These are phyloP conservation scores for Tephrocybe rancida DNA, from an alignment of 768 basidiomycete genomes.

Conservation along the genomic window DNA sequence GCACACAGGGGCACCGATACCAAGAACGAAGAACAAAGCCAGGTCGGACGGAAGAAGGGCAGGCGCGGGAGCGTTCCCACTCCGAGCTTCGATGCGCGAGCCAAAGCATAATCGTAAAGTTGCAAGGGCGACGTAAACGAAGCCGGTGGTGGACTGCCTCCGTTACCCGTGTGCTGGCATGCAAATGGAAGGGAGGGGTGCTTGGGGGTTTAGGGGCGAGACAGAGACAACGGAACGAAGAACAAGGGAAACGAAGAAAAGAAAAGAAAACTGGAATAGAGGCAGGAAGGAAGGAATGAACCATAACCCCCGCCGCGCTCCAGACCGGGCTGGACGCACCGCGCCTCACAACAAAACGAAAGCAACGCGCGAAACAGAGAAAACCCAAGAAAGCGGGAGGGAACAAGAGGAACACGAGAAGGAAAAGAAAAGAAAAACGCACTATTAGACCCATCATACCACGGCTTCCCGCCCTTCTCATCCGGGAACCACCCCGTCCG, in stretches of 20 bases:
- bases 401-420: background rate
- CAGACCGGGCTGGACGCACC: no score
- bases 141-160: no score
- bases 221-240: background rate
- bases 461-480: conserved; percentile 70
- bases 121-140: background rate
- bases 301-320: no score
- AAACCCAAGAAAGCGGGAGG: no score
- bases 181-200: background rate
- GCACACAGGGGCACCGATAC: no score
- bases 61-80: background rate
- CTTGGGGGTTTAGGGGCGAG: background rate
- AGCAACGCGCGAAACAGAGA: background rate
- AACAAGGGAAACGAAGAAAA: background rate
- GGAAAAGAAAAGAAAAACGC: conserved; percentile 21
- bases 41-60: background rate
- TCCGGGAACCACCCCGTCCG: conserved; percentile 93
- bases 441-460: conserved; percentile 67
- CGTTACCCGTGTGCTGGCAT: background rate
- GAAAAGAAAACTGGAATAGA: background rate
- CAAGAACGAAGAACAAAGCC: no score
- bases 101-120: no score
- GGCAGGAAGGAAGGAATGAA: background rate
- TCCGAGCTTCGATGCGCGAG: no score
- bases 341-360: no score